Base-by-base conservation (phyloP, 805 yeast species). In the Yarrowia alimentaria region DNA sequence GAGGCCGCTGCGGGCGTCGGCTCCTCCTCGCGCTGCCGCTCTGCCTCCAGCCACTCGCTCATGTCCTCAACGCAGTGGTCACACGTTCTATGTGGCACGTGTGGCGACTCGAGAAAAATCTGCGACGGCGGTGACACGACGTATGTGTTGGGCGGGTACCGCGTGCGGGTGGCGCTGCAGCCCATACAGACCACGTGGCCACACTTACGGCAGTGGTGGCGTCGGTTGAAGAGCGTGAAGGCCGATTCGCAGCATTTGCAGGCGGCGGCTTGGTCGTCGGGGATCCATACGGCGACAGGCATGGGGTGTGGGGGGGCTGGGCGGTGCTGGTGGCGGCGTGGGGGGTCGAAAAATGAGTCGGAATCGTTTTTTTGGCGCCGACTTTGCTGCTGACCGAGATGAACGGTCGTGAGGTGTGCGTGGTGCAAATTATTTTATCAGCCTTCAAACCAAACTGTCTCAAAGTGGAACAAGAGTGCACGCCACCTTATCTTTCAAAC, bases 131-230 rank as follows among this genome's bases (percentile, higher is more conserved):
- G 78, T 3, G 73, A 65, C 3, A 79, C 82, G 7, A 83, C 78
- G 55, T 74, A 70, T 0, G 85, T 77, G 32, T 77, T 74, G 9
- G 85, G 78, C 35, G 80, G 71, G 61, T 81, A 84, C 25, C 72
- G 69, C 6, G 78, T 71, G 32, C 66, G 64, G 17, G 76, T 71
- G 7, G 68, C 62, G 6, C 91, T 80, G 60, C 96, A 87, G 30
- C 63, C 59, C 22, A 79, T 82, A 65, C 96, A 87, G 13, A 83
- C 85, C 0, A 88, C 82, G 25, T 79, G 70, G 3, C 96, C 96
- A 67, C 96, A 87, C 53, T 67, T 66, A 11, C 73, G 65, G 31
- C 96, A 87, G 64, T 87, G 96, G 66, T 87, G 96, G 52, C 89
- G 74, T 53, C 96, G 73, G 61, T 71, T 76, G 64, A 83, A 80